Conservation (phyloP, 768 basidiomycete genomes). For the Lentinula sp. region DNA sequence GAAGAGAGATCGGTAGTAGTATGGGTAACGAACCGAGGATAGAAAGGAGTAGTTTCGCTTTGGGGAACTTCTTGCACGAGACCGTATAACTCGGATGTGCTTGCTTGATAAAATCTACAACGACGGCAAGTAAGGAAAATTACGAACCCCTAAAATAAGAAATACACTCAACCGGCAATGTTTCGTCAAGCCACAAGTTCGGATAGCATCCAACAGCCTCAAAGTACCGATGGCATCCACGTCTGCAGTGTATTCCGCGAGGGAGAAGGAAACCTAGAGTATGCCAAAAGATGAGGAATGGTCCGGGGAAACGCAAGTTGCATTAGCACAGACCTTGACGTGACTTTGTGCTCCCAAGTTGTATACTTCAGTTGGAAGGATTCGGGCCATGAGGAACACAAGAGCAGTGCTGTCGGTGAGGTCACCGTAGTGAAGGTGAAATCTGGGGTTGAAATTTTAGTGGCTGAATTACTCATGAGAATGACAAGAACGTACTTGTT, state of each 20-base stretch:
- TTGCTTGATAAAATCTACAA: constrained; percentile 83
- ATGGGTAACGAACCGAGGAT: constrained; percentile 54
- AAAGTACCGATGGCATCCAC: constrained; percentile 95
- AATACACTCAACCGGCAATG: constrained; percentile 49
- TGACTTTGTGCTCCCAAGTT: constrained; percentile 97
- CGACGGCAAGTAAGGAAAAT: background rate
- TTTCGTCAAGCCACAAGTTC: constrained; percentile 91
- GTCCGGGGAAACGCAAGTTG: background rate
- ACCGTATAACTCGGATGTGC: constrained; percentile 95
- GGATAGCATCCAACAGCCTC: constrained; percentile 91
- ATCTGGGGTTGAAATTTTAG: constrained; percentile 27
- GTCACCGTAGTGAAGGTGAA: constrained; percentile 89
- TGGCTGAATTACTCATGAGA: background rate
- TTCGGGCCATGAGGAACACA: constrained; percentile 92
- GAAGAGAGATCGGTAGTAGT: background rate
- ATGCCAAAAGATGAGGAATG: background rate
- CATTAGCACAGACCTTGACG: constrained; percentile 52
- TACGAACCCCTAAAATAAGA: background rate
- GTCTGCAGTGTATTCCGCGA: constrained; percentile 98
- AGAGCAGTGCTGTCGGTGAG: constrained; percentile 95
- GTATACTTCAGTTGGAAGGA: constrained; percentile 94
- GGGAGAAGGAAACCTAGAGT: constrained; percentile 84
- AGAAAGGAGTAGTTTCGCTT: constrained; percentile 94
- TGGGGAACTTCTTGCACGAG: constrained; percentile 96
- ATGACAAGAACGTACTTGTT: constrained; percentile 29